These are phyloP conservation scores for Gliomastix tumulicola DNA, from an alignment of 2,329 filamentous ascomycete genomes.

Conservation along the genomic window DNA sequence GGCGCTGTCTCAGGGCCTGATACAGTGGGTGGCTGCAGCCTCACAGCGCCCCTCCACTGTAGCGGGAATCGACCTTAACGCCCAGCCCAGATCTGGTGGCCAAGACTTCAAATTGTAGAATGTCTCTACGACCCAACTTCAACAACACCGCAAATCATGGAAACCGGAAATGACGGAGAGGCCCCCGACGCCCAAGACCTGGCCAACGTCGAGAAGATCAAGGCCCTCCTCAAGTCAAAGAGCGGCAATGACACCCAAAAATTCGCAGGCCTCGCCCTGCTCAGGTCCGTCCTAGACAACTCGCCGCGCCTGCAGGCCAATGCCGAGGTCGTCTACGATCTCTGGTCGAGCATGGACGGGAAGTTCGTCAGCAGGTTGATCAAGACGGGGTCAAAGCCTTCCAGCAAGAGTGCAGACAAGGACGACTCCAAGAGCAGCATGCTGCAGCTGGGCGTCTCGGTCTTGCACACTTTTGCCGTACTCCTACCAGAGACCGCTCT, in stretches of 20 bases:
- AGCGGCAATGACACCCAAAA: slow-evolving; percentile 58
- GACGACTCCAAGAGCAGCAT: too few species aligned
- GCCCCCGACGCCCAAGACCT: too few species aligned
- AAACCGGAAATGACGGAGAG: too few species aligned
- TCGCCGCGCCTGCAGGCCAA: slow-evolving; percentile 43
- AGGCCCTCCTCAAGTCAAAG: slow-evolving; percentile 47
- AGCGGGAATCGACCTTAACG: too few species aligned
- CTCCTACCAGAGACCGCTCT: slow-evolving; percentile 44
- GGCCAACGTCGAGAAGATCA: slow-evolving; percentile 36
- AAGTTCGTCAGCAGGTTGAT: slow-evolving; percentile 60
- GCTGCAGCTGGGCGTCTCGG: slow-evolving; percentile 55
- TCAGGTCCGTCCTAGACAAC: slow-evolving; percentile 60
- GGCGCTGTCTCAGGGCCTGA: too few species aligned
- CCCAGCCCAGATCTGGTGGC: too few species aligned
- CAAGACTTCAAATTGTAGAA: too few species aligned
- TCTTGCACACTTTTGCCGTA: slow-evolving; percentile 55
- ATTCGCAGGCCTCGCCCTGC: slow-evolving; percentile 60
- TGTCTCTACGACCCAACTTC: too few species aligned
- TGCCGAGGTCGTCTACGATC: slow-evolving; percentile 30
- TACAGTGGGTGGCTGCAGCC: too few species aligned
- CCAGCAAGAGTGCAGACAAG: slow-evolving; percentile 34
- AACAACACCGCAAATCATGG: too few species aligned
- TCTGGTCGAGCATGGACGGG: slow-evolving; percentile 55
- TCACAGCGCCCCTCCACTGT: too few species aligned
- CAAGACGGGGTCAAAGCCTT: slow-evolving; percentile 38